Percentiles rank a stretch among this genome's conserved stretches.
Evolutionary conservation across 768 basidiomycete species (phyloP).

Genomic region (Boletus coccyginus): DNA sequence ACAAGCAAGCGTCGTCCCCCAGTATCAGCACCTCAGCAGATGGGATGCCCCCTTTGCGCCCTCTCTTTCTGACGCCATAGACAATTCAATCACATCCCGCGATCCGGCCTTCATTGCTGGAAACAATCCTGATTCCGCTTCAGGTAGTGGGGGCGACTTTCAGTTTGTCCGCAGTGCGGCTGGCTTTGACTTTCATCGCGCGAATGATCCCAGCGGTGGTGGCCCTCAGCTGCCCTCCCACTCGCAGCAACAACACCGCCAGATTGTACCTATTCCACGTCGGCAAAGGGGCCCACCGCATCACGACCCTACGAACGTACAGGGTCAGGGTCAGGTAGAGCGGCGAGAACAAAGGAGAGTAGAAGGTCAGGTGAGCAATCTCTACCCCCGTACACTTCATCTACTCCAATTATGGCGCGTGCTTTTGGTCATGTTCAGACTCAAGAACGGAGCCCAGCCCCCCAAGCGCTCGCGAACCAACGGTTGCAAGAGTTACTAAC

Average conservation of each 20-base stretch:
- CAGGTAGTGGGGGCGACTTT: not conserved
- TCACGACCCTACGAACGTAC: not conserved
- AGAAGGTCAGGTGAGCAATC: slow-evolving; percentile 6
- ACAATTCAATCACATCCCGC: not conserved
- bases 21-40: slow-evolving; percentile 44
- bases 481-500: slow-evolving; percentile 27
- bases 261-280: slow-evolving; percentile 10
- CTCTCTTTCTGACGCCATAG: slow-evolving; percentile 3
- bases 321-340: not conserved
- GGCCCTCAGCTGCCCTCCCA: not conserved
- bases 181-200: not conserved
- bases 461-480: slow-evolving; percentile 16
- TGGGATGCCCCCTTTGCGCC: slow-evolving; percentile 19
- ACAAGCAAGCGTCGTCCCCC: slow-evolving; percentile 30
- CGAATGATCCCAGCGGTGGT: not conserved
- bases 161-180: not conserved
- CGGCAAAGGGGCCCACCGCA: not conserved
- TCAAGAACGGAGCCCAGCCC: not conserved
- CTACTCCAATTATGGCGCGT: not conserved
- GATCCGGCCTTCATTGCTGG: not conserved
- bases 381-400: not conserved
- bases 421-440: not conserved
- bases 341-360: not conserved
- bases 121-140: not conserved
- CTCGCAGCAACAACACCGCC: slow-evolving; percentile 10